Base-by-base conservation (phyloP, 2,329 filamentous ascomycete genomes). In the Botrytis cinerea region DNA sequence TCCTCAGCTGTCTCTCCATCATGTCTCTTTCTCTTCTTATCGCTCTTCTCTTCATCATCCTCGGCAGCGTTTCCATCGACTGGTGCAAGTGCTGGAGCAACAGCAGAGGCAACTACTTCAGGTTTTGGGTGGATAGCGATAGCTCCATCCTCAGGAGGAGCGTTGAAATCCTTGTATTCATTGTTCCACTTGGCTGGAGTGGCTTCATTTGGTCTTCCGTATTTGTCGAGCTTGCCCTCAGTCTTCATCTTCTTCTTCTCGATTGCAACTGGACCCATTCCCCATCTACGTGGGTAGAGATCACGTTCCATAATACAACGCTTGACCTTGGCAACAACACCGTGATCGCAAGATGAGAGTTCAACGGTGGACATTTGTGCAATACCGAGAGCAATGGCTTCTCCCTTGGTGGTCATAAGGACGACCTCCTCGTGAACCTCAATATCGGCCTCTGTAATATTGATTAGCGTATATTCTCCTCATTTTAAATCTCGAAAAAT, bases 181-280 rank as follows among this genome's bases (percentile, higher is more conserved):
- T 89, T 85, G 79, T 93, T 94, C 96, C 96, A 99, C 85, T 96
- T 93, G 79, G 94, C 90, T 40, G 96, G 96, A 8, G 96, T 99
- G 77, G 91, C 90, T 83, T 98, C 95, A 84, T 98, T 99, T 79
- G 93, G 84, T 74, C 95, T 92, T 78, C 96, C 96, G 80, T 90
- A 98, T 91, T 99, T 99, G 87, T 99, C 96, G 75, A 99, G 92
- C 86, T 98, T 97, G 84, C 96, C 96, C 78, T 94, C 93, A 71
- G 95, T 93, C 90, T 98, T 98, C 87, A 99, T 91, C 90, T 98
- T 98, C 92, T 99, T 99, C 91, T 99, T 99, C 88, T 98, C 94
- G 67, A 92, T 85, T 68, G 96, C 96, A 75, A 95, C 91, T 71
- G 96, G 95, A 75, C 96, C 96, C 81, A 98, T 90, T 78, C 96